These are phyloP conservation scores for Gracilaria gracilis DNA, from an alignment of 23 red algal species.

Conservation along the genomic window DNA sequence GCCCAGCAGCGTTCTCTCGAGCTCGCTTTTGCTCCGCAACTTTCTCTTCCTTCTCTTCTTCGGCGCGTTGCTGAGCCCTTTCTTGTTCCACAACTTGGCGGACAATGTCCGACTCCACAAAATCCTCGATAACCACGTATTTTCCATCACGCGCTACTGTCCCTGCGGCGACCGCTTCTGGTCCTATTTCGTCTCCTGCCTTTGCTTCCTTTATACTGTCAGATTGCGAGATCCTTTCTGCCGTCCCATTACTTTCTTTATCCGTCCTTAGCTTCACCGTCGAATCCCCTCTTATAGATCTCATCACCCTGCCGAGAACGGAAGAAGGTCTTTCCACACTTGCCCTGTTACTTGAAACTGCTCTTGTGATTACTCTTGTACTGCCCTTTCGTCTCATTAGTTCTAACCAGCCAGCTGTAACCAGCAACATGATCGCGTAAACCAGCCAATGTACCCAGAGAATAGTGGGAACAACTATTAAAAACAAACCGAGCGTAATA, in stretches of 20 bases:
- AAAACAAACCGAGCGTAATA: constrained; percentile 44
- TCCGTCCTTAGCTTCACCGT: background rate
- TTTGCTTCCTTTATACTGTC: constrained; percentile 25
- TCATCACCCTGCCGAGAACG: constrained; percentile 14
- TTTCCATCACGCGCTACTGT: background rate
- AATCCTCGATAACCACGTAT: constrained; percentile 19
- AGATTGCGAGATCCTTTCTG: constrained; percentile 12
- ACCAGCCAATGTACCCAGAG: constrained; percentile 64
- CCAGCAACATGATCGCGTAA: constrained; percentile 1
- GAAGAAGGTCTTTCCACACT: constrained; percentile 32
- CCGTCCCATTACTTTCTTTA: background rate
- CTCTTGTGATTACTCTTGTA: background rate
- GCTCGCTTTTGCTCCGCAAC: background rate
- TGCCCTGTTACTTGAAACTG: constrained; percentile 27
- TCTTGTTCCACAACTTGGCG: constrained; percentile 16
- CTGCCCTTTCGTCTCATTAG: constrained; percentile 24
- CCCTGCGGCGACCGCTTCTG: background rate
- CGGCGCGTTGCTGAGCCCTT: background rate
- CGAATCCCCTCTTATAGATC: constrained; percentile 35
- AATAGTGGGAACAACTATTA: constrained; percentile 53
- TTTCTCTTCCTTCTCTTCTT: constrained; percentile 9
- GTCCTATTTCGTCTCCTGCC: constrained; percentile 14
- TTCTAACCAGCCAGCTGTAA: constrained; percentile 31
- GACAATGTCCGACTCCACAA: constrained; percentile 14
- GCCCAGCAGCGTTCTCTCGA: background rate